A percentile compares a stretch with the other conserved stretches of the same genome.
Evolutionary conservation across 2,329 filamentous ascomycete species (phyloP).

Genomic region (Penicillium sp.): DNA sequence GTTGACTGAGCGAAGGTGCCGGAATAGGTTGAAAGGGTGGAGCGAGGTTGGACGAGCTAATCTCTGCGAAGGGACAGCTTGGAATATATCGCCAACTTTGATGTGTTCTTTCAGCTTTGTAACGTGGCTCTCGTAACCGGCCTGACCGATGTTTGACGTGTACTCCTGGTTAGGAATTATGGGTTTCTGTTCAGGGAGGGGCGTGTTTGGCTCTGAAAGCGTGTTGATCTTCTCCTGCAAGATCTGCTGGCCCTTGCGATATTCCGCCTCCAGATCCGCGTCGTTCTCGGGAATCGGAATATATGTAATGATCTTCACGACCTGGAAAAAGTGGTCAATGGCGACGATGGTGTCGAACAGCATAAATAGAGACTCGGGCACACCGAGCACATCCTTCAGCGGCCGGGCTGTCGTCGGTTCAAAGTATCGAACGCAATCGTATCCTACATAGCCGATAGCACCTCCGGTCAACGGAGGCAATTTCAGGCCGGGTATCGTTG

Average conservation of each 20-base stretch:
- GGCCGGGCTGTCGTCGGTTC: constrained; percentile 91
- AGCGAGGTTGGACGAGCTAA: constrained; percentile 84
- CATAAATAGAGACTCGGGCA: constrained; percentile 96
- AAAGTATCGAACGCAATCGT: constrained; percentile 96
- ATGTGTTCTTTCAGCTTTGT: constrained; percentile 86
- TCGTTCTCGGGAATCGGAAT: constrained; percentile 63
- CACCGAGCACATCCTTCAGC: constrained; percentile 80
- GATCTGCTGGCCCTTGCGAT: constrained; percentile 61
- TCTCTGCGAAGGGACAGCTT: constrained; percentile 91
- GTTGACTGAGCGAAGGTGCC: constrained; percentile 93
- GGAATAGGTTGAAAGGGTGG: constrained; percentile 97
- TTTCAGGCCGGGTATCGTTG: constrained; percentile 74
- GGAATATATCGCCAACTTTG: constrained; percentile 87
- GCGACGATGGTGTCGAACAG: constrained; percentile 91
- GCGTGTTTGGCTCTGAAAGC: constrained; percentile 69
- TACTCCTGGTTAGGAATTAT: constrained; percentile 73
- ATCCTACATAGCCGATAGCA: constrained; percentile 93
- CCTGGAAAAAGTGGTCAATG: constrained; percentile 90
- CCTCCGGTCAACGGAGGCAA: constrained; percentile 86
- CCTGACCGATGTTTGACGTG: constrained; percentile 83
- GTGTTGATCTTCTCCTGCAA: constrained; percentile 67
- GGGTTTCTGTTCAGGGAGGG: constrained; percentile 70
- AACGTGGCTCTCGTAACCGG: constrained; percentile 89
- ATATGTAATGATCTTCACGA: constrained; percentile 91
- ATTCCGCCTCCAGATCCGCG: constrained; percentile 62